Evolutionary conservation across 495 filamentous ascomycete species (phyloP), one percentile per base, ranked within the genome.

Genomic region (Cairneyella variabilis): DNA sequence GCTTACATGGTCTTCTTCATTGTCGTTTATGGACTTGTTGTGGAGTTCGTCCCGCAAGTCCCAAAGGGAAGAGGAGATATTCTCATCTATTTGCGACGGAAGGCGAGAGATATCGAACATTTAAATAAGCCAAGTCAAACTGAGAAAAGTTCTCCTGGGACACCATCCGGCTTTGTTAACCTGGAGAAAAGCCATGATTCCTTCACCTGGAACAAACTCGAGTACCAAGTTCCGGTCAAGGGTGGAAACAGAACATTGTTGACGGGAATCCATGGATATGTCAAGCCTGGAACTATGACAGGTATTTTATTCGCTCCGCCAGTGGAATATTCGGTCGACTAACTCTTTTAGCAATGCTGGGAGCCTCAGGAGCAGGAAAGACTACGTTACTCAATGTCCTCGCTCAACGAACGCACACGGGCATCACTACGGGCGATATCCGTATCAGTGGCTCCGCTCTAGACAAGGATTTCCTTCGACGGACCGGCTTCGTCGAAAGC

Each of bases 401-500:
- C 18, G 79, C 83, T 8, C 71, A 74, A 30, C 70, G 80, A 39
- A 32, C 9, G 1, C 17, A 30, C 21, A 66, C 73, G 18, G 54
- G 54, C 10, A 39, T 30, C 8, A 73, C 91, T 14, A 70, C 68
- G 1, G 88, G 88, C 11, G 77, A 84, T 20, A 86, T 91, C 76
- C 74, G 89, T 8, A 85, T 93, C 8, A 85, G 93, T 58, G 90
- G 89, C 17, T 78, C 77, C 26, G 67, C 77, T 0, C 76, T 89
- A 0, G 81, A 76, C 0, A 63, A 69, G 10, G 82, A 85, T 21
- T 95, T 93, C 66, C 88, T 91, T 63, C 78, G 90, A 16, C 76
- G 77, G 21, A 91, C 89, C 30, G 90, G 90, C 27, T 93, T 88
- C 69, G 89, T 86, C 57, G 81, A 93, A 65, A 90, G 95, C 65